Percentiles rank a stretch among this genome's conserved stretches.
phyloP scores from a whole-genome alignment of 192 early-diverging fungal genomes.

The Linnemannia zychae region DNA sequence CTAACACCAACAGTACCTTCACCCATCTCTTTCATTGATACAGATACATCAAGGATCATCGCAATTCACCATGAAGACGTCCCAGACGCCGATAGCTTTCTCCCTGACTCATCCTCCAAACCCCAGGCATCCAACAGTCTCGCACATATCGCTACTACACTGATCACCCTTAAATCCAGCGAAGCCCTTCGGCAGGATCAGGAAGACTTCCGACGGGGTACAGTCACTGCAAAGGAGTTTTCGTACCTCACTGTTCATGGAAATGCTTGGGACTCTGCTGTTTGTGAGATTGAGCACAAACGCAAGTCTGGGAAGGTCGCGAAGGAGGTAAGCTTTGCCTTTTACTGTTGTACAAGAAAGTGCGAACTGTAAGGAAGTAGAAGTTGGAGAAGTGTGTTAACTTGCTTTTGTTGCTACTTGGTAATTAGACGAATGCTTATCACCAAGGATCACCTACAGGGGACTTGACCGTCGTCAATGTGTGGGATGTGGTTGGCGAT shows the following conservation, averaged over 20 bases:
- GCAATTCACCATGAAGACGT: slow-evolving; percentile 57
- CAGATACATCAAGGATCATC: slow-evolving; percentile 49
- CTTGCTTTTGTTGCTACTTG: neutral
- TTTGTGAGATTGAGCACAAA: slow-evolving; percentile 58
- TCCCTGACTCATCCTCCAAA: slow-evolving; percentile 31
- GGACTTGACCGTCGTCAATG: slow-evolving; percentile 28
- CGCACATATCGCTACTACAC: slow-evolving; percentile 49
- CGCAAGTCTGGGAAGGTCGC: slow-evolving; percentile 58
- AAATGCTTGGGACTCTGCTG: slow-evolving; percentile 45
- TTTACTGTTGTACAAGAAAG: slow-evolving; percentile 1
- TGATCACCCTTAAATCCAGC: slow-evolving; percentile 49
- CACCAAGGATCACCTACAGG: slow-evolving; percentile 42
- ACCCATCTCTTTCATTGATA: too few species aligned
- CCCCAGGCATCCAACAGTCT: slow-evolving; percentile 44
- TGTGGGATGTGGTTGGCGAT: slow-evolving; percentile 43
- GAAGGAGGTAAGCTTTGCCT: slow-evolving; percentile 39
- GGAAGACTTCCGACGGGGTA: slow-evolving; percentile 18
- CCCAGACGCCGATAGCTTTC: slow-evolving; percentile 43
- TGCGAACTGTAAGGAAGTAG: too few species aligned
- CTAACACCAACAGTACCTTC: neutral
- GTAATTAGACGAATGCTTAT: slow-evolving; percentile 54
- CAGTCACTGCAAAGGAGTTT: slow-evolving; percentile 28
- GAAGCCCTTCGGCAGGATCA: slow-evolving; percentile 45
- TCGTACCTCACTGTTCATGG: slow-evolving; percentile 37
- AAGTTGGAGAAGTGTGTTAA: neutral